Base-by-base conservation (phyloP, 208 protist genomes). In the Histomonas meleagridis region DNA sequence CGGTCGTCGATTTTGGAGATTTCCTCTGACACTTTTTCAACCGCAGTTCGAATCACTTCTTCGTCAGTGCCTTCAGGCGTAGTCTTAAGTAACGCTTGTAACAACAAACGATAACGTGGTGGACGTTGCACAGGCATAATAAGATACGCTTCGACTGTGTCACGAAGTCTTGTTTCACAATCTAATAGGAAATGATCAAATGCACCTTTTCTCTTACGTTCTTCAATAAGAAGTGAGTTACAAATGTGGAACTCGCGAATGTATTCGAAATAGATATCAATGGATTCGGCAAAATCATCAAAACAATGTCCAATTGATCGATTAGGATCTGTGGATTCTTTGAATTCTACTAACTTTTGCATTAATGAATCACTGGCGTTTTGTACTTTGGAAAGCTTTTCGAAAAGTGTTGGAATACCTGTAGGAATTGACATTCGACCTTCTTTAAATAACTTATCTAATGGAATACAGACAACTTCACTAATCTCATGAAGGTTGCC, bases 51-150 rank as follows among this genome's bases (percentile, higher is more conserved):
- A 32, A 43, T 16, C 35, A 91, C 32, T 16, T 92, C 40, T 28
- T 91, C 43, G 4, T 62, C 69, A 4, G 72, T 62, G 46, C 38
- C 60, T 32, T 86, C 92, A 26, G 43, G 35, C 35, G 92, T 86
- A 70, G 90, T 70, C 62, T 90, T 86, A 21, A 90, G 65, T 0
- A 92, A 18, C 62, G 90, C 92, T 62, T 92, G 92, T 32, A 92
- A 35, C 38, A 92, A 72, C 32, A 92, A 28, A 65, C 86, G 70
- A 86, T 92, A 92, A 43, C 92, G 60, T 48, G 92, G 92, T 16
- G 69, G 62, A 18, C 92, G 16, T 53, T 92, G 92, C 14, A 92
- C 62, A n/a, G 92, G 92, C 38, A 62, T 53, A 46, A 92, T 92
- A n/a, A 92, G 26, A 16, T 40, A 86, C 10, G n/a, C 32, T 38